Conservation (phyloP, 1,284 basidiomycete species). For the Apiotrichum domesticum region DNA sequence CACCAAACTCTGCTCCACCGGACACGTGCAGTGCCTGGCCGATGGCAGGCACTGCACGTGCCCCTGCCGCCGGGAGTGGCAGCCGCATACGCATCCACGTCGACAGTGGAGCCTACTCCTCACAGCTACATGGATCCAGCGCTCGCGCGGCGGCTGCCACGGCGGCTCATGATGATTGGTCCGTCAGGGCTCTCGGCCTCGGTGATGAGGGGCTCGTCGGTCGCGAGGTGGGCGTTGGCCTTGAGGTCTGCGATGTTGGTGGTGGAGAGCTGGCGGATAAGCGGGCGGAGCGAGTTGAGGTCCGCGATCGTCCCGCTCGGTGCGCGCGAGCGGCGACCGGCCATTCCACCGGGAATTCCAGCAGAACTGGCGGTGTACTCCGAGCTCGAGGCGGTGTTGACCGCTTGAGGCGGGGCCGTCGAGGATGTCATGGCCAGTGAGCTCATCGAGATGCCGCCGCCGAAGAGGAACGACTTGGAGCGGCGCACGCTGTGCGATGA, state of each 20-base stretch:
- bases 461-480: constrained; percentile 38
- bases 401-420: not conserved
- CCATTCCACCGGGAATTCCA: not conserved
- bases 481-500: constrained; percentile 23
- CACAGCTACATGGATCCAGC: too few relatives aligned
- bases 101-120: too few relatives aligned
- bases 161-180: not conserved
- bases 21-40: too few relatives aligned
- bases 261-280: constrained; percentile 26
- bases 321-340: constrained; percentile 16
- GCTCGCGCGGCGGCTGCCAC: not conserved
- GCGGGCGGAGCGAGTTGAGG: constrained; percentile 16
- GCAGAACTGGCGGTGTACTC: constrained; percentile 2
- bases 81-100: too few relatives aligned
- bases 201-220: constrained; percentile 22
- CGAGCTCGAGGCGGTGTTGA: constrained; percentile 1
- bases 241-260: constrained; percentile 20
- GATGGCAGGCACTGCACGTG: too few relatives aligned
- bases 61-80: too few relatives aligned
- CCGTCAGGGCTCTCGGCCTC: constrained; percentile 12
- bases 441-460: constrained; percentile 28
- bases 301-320: constrained; percentile 9
- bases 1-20: too few relatives aligned
- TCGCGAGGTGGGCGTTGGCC: not conserved
- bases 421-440: constrained; percentile 21